phyloP scores from a whole-genome alignment of 257 asterid species.

The Gardenia jasminoides region DNA sequence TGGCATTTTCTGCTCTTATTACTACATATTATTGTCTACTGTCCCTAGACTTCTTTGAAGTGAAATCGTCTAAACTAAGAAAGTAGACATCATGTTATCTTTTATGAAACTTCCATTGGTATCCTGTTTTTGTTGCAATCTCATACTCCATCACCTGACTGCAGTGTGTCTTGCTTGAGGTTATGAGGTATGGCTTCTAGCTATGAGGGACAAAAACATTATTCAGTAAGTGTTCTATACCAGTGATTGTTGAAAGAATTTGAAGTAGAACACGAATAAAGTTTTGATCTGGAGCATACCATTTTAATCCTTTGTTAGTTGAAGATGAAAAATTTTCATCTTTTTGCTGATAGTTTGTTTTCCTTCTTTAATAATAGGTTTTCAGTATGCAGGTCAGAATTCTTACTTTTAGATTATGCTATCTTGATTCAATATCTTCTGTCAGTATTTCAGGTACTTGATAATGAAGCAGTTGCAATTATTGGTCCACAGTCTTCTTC shows the following conservation, averaged over 20 bases:
- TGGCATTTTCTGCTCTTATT: background rate
- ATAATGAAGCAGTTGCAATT: slow-evolving; percentile 63
- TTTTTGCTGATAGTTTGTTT: background rate
- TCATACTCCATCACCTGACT: background rate
- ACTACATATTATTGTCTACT: background rate
- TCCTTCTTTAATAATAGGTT: background rate
- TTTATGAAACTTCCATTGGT: no score
- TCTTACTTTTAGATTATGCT: background rate
- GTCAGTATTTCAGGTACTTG: slow-evolving; percentile 43
- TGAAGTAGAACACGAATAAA: background rate
- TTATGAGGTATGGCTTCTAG: background rate
- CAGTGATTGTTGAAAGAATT: background rate
- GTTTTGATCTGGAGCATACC: background rate
- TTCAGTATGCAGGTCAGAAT: background rate
- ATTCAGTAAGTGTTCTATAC: background rate
- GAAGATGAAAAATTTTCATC: background rate
- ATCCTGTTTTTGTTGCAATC: no score
- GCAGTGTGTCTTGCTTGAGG: background rate
- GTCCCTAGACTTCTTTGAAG: background rate
- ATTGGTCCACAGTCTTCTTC: slow-evolving; percentile 87
- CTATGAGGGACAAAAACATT: background rate
- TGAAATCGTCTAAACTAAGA: background rate
- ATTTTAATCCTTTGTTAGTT: no score
- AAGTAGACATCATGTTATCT: background rate
- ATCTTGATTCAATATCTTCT: slow-evolving; percentile 6